Conservation (phyloP, 305 asterid species). For the Lippia alba region DNA sequence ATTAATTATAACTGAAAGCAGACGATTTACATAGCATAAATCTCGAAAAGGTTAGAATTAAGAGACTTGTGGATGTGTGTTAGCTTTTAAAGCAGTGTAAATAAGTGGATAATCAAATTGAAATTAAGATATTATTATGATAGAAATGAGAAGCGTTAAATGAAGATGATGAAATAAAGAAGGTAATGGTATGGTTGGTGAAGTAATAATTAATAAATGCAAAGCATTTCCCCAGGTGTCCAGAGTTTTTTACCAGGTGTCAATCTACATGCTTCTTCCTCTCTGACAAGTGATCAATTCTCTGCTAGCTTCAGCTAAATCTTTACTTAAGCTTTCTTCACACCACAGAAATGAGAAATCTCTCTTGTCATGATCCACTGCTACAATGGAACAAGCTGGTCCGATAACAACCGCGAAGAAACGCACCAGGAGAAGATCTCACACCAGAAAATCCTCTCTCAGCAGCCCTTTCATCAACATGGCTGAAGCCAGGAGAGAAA, state of each 20-base stretch:
- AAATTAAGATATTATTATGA: too few species aligned
- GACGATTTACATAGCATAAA: too few species aligned
- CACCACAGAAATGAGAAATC: background rate
- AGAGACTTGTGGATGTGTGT: too few species aligned
- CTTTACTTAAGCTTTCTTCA: constrained; percentile 12
- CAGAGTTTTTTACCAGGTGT: constrained; percentile 36
- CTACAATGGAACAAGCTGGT: constrained; percentile 24
- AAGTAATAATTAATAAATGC: background rate
- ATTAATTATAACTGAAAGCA: too few species aligned
- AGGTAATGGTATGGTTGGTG: background rate
- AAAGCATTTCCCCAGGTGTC: constrained; percentile 34
- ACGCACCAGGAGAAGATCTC: constrained; percentile 32
- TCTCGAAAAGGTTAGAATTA: too few species aligned
- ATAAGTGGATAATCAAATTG: too few species aligned
- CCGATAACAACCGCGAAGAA: constrained; percentile 13
- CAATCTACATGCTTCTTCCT: constrained; percentile 34
- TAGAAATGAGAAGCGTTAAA: too few species aligned
- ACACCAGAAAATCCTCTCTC: constrained; percentile 37
- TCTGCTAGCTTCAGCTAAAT: constrained; percentile 7
- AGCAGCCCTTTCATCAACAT: constrained; percentile 29
- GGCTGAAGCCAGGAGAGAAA: constrained; percentile 55
- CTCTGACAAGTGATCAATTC: constrained; percentile 22
- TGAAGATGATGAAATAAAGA: background rate
- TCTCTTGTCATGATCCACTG: background rate
- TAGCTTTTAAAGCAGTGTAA: too few species aligned